A percentile compares a stretch with the other conserved stretches of the same genome.
Evolutionary conservation across 1,284 basidiomycete species (phyloP).

Genomic region (Austroboletus novae-zelandiae): DNA sequence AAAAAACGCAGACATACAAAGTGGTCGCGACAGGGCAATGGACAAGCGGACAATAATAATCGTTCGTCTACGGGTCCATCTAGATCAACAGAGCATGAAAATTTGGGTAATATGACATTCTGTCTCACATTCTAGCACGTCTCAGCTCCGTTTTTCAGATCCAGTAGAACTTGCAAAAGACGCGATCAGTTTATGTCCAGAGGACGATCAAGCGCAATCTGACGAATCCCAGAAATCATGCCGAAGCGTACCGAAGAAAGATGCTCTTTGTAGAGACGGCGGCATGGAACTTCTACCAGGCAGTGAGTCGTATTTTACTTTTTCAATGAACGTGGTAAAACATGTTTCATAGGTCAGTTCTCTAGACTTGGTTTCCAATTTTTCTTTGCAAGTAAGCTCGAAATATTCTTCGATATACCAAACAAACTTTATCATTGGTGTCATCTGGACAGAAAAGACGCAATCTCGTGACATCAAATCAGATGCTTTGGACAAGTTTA

Average conservation of each 20-base stretch:
- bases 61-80: no score
- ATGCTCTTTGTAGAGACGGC: not conserved
- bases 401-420: not conserved
- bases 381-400: not conserved
- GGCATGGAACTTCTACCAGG: not conserved
- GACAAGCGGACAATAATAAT: no score
- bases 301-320: not conserved
- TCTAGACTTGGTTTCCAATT: not conserved
- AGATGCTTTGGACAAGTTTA: slow-evolving; percentile 1
- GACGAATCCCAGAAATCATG: not conserved
- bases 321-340: not conserved
- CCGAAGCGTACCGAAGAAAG: not conserved
- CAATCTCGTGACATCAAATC: not conserved
- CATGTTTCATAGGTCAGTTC: not conserved
- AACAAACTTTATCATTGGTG: not conserved
- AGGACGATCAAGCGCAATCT: not conserved
- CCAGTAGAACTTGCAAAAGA: not conserved
- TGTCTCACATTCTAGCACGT: not conserved
- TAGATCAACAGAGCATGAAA: no score
- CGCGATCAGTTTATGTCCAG: not conserved
- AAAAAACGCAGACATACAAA: no score
- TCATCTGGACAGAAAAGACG: not conserved
- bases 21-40: no score
- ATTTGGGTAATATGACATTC: no score
- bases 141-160: not conserved